These are phyloP conservation scores for Boechera divaricarpa DNA, from an alignment of 345 rosid genomes.

Conservation along the genomic window DNA sequence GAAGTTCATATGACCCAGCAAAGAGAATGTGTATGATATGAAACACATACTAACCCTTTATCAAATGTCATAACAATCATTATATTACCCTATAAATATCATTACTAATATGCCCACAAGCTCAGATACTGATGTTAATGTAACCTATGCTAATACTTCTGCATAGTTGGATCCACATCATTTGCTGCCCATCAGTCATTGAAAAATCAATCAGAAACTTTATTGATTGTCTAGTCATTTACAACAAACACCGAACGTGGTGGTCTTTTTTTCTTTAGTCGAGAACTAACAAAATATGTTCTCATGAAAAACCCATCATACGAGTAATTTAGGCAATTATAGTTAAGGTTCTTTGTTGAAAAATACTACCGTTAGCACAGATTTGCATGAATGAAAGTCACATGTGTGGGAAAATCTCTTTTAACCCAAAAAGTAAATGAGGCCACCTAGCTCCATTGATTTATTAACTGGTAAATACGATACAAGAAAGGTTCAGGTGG, in stretches of 20 bases:
- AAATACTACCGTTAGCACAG: neutral
- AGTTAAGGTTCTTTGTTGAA: neutral
- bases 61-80: neutral
- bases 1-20: constrained; percentile 24
- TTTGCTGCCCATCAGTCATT: constrained; percentile 24
- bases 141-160: constrained; percentile 24
- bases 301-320: constrained; percentile 3
- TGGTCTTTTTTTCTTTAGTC: constrained; percentile 7
- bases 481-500: constrained; percentile 25
- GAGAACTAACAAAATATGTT: constrained; percentile 13
- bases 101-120: neutral
- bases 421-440: constrained; percentile 9
- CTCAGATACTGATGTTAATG: constrained; percentile 17
- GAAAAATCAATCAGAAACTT: constrained; percentile 12
- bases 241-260: neutral
- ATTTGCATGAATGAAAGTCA: neutral
- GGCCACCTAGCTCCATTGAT: constrained; percentile 3
- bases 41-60: constrained; percentile 19
- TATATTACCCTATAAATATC: neutral
- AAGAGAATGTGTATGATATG: neutral
- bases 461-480: neutral
- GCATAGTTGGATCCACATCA: constrained; percentile 2
- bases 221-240: neutral
- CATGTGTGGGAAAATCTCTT: neutral
- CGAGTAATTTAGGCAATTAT: neutral